phyloP scores from a whole-genome alignment of 2,329 filamentous ascomycete species.

The Colletotrichum siamense region DNA sequence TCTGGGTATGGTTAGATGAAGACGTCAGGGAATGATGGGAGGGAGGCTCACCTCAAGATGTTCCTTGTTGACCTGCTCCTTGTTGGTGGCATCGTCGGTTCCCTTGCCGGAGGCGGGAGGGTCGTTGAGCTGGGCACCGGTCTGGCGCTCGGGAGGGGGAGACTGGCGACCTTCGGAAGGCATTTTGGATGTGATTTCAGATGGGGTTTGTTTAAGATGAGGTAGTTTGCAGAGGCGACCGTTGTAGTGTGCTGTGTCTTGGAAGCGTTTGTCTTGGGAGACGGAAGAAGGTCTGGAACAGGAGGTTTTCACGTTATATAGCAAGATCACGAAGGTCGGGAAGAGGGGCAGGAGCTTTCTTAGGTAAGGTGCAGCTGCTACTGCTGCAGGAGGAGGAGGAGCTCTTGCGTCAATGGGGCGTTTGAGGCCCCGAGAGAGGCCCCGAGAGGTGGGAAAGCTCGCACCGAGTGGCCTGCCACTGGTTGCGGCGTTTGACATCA shows the following conservation, averaged over 20 bases:
- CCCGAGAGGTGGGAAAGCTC: background rate
- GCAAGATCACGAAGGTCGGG: background rate
- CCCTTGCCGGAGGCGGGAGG: conserved; percentile 63
- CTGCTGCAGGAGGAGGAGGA: background rate
- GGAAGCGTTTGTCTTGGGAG: background rate
- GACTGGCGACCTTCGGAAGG: conserved; percentile 76
- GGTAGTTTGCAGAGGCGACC: background rate
- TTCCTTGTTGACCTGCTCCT: conserved; percentile 56
- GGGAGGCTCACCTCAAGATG: conserved; percentile 51
- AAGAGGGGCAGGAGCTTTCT: background rate
- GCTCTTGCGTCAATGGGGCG: conserved; percentile 17
- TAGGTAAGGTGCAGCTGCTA: background rate
- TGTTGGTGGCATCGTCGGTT: conserved; percentile 59
- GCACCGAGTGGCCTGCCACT: background rate
- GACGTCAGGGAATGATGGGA: fast-evolving
- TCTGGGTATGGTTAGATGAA: conserved; percentile 35
- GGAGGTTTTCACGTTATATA: conserved; percentile 4
- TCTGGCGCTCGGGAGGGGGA: conserved; percentile 73
- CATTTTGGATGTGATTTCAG: conserved; percentile 56
- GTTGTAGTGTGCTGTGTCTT: background rate
- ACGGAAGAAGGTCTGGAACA: background rate
- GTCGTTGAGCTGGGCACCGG: conserved; percentile 67
- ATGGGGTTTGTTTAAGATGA: background rate
- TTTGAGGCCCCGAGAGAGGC: background rate
- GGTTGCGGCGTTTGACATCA: conserved; percentile 21